These are phyloP conservation scores for Physaria fendleri DNA, from an alignment of 345 rosid species.

Conservation along the genomic window DNA sequence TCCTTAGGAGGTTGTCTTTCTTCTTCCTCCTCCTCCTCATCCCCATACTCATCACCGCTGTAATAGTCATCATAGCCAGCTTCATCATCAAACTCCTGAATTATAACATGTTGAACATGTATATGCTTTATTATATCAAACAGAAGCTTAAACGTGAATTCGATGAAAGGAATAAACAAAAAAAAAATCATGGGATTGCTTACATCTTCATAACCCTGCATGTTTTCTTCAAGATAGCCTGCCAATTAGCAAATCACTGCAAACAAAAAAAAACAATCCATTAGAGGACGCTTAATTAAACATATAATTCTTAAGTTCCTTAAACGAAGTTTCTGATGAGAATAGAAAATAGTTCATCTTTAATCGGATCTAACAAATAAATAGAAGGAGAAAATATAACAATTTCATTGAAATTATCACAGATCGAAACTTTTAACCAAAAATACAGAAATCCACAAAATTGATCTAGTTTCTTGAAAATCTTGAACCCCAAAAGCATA, in stretches of 20 bases:
- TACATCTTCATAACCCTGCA: conserved; percentile 32
- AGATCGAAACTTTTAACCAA: neutral
- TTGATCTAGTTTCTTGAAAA: neutral
- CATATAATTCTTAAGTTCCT: neutral
- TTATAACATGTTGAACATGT: neutral
- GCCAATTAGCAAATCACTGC: conserved; percentile 14
- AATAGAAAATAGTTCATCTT: neutral
- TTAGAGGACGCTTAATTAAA: neutral
- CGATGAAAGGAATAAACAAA: neutral
- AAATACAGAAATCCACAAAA: neutral
- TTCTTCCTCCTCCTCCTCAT: conserved; percentile 33
- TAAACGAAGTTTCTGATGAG: neutral
- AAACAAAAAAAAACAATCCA: neutral
- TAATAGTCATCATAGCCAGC: conserved; percentile 30
- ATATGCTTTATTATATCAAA: neutral
- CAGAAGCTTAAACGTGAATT: neutral
- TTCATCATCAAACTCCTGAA: conserved; percentile 31
- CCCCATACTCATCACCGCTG: conserved; percentile 22
- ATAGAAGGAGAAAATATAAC: too few relatives aligned
- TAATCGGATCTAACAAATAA: too few relatives aligned
- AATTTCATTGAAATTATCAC: too few relatives aligned
- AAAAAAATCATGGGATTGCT: neutral
- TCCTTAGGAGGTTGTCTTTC: conserved; percentile 26
- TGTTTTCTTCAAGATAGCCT: neutral
- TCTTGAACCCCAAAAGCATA: neutral